Percentiles rank a stretch among this genome's conserved stretches.
Conservation (phyloP, 768 basidiomycete species). For the Roridomyces roridus region DNA sequence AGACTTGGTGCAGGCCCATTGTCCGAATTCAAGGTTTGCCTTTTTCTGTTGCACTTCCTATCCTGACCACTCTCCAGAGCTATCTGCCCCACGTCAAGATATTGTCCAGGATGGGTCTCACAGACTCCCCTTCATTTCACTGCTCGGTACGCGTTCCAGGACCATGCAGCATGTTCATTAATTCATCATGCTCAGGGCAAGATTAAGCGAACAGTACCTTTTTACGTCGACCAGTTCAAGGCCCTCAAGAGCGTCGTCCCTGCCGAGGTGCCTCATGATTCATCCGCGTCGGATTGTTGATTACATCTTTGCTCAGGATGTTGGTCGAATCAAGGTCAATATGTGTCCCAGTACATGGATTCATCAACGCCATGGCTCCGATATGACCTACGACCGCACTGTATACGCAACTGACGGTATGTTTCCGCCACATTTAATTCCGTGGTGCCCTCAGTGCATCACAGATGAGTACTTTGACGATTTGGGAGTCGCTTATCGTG, state of each 20-base stretch:
- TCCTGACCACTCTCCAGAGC: conserved; percentile 30
- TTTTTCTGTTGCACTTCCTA: background rate
- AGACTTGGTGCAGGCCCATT: conserved; percentile 44
- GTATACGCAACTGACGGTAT: conserved; percentile 68
- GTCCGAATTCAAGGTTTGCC: conserved; percentile 54
- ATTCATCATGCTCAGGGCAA: conserved; percentile 52
- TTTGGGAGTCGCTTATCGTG: conserved; percentile 52
- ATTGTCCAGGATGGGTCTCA: conserved; percentile 46
- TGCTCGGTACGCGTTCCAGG: conserved; percentile 43
- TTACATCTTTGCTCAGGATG: conserved; percentile 48
- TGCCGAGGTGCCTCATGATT: conserved; percentile 48
- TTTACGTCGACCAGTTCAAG: conserved; percentile 70
- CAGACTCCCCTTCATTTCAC: conserved; percentile 45
- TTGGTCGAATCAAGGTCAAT: conserved; percentile 72
- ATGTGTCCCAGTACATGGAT: conserved; percentile 77
- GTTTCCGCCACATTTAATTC: conserved; percentile 13
- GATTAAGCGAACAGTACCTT: conserved; percentile 64
- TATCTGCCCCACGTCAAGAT: conserved; percentile 55
- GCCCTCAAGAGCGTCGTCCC: conserved; percentile 62
- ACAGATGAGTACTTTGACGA: conserved; percentile 59
- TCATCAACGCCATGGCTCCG: conserved; percentile 69
- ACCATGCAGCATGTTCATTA: conserved; percentile 24
- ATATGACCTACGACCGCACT: conserved; percentile 58
- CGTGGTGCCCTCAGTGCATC: background rate
- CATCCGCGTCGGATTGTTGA: background rate